Evolutionary conservation across 495 filamentous ascomycete genomes (phyloP).

Genomic region (Penicillium roqueforti): DNA sequence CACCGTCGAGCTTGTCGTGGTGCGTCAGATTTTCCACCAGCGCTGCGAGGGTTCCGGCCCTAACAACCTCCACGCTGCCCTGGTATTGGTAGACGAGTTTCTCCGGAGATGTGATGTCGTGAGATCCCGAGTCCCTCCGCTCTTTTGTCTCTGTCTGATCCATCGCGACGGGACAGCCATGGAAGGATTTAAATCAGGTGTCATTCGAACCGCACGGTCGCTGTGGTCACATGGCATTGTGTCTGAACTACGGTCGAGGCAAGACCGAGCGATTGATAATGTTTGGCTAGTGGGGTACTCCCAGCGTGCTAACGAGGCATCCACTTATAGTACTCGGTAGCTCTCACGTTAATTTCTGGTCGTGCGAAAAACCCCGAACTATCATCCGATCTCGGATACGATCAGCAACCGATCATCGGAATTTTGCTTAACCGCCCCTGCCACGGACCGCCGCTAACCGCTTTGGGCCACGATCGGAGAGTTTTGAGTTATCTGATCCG

Average conservation of each 20-base stretch:
- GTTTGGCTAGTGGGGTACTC: neutral
- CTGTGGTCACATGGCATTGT: neutral
- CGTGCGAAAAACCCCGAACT: neutral
- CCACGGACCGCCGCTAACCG: neutral
- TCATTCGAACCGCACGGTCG: neutral
- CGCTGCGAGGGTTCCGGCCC: conserved; percentile 75
- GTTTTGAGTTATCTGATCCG: conserved; percentile 2
- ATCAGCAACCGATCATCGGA: conserved; percentile 1
- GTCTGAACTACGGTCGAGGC: neutral
- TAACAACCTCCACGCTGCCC: conserved; percentile 56
- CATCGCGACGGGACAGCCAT: neutral
- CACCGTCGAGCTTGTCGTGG: conserved; percentile 81
- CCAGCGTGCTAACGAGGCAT: neutral
- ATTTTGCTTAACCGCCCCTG: conserved; percentile 1
- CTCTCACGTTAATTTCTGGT: neutral
- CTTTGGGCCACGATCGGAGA: neutral
- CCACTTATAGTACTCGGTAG: neutral
- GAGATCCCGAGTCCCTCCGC: conserved; percentile 1
- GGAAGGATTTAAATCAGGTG: neutral
- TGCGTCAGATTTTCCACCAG: conserved; percentile 87
- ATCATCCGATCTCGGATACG: neutral
- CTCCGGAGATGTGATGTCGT: conserved; percentile 2
- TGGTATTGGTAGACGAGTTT: conserved; percentile 73
- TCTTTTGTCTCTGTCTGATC: neutral
- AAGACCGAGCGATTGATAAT: neutral